These are phyloP conservation scores for Dactylellina drechsleri DNA, from an alignment of 2,329 filamentous ascomycete species.

Conservation along the genomic window DNA sequence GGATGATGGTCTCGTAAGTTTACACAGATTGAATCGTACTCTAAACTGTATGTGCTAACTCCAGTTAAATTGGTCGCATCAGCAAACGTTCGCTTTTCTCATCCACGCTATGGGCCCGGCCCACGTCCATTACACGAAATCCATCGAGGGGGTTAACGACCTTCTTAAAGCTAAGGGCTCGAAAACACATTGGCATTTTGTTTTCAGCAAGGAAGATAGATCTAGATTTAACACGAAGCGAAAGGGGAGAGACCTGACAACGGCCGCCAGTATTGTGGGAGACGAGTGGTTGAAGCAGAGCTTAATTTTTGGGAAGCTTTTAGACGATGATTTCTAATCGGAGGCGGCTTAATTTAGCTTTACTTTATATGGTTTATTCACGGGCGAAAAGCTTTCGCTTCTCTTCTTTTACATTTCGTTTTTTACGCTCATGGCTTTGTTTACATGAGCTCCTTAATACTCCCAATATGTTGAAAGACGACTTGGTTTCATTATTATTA, in stretches of 20 bases:
- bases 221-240: conserved; percentile 61
- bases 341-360: too few species aligned
- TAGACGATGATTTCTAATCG: conserved; percentile 66
- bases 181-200: conserved; percentile 49
- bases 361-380: too few species aligned
- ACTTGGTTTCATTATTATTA: too few species aligned
- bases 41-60: too few species aligned
- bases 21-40: neutral
- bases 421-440: neutral
- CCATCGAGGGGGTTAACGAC: conserved; percentile 64
- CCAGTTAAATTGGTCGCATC: too few species aligned
- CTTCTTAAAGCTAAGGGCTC: conserved; percentile 56
- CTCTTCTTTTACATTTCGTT: too few species aligned
- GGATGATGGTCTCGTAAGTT: conserved; percentile 63
- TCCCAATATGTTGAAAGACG: too few species aligned
- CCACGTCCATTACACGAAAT: conserved; percentile 66
- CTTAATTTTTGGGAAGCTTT: conserved; percentile 82
- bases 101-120: conserved; percentile 12
- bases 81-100: conserved; percentile 24
- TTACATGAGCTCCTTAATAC: too few species aligned
- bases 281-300: conserved; percentile 93
- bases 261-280: conserved; percentile 72
- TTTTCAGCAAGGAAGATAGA: conserved; percentile 44
- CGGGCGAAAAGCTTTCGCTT: neutral
- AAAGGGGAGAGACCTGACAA: conserved; percentile 64